phyloP scores from a whole-genome alignment of 2,329 filamentous ascomycete species.

The Fusarium sp. region DNA sequence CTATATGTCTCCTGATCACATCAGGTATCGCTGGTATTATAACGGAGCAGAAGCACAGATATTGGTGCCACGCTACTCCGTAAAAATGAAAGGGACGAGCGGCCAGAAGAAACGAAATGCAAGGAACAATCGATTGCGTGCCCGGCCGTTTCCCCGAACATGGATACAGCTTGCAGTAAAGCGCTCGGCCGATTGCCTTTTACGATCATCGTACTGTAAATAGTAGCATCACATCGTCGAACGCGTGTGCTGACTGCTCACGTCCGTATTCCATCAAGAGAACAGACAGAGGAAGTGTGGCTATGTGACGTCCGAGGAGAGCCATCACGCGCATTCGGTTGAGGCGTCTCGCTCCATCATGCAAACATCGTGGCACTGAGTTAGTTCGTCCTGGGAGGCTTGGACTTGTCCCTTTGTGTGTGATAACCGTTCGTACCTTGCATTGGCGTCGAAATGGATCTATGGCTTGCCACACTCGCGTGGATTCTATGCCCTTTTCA shows the following conservation, averaged over 20 bases:
- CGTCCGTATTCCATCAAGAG: constrained; percentile 14
- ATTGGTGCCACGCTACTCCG: constrained; percentile 18
- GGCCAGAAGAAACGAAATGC: constrained; percentile 32
- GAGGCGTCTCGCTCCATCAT: constrained; percentile 32
- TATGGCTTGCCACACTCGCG: constrained; percentile 29
- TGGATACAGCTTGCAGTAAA: constrained; percentile 34
- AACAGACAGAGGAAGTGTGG: constrained; percentile 5
- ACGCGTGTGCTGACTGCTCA: constrained; percentile 18
- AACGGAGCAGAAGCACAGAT: constrained; percentile 1
- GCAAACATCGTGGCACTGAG: constrained; percentile 32
- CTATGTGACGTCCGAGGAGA: constrained; percentile 15
- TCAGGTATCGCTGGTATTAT: constrained; percentile 21
- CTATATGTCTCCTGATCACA: constrained; percentile 35
- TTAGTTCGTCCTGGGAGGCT: not conserved
- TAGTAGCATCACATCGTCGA: constrained; percentile 27
- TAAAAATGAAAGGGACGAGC: constrained; percentile 36
- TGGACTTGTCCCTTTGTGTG: constrained; percentile 29
- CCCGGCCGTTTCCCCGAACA: constrained; percentile 20
- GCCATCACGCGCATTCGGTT: constrained; percentile 32
- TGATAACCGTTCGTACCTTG: constrained; percentile 43
- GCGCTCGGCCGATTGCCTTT: constrained; percentile 29
- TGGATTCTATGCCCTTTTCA: constrained; percentile 34
- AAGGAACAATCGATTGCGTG: constrained; percentile 41
- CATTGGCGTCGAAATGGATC: constrained; percentile 33
- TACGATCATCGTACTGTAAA: constrained; percentile 25